Evolutionary conservation across 2,329 filamentous ascomycete genomes (phyloP).

Genomic region (Dothidotthia symphoricarpi): DNA sequence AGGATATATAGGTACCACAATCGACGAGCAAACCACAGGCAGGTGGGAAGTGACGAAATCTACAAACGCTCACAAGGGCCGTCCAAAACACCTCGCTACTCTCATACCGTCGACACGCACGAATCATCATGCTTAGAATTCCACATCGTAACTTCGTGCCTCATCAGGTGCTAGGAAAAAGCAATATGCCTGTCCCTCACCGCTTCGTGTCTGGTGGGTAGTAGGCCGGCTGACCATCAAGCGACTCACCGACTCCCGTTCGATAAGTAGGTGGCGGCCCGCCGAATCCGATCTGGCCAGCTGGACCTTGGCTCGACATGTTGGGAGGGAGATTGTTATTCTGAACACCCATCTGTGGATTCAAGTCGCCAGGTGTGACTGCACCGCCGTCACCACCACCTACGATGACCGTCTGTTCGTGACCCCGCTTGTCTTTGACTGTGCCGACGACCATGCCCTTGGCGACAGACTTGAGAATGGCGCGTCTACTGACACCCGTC

Average conservation of each 20-base stretch:
- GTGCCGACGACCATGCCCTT: conserved; percentile 90
- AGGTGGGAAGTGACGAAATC: neutral
- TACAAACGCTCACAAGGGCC: neutral
- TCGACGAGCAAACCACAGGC: too few relatives aligned
- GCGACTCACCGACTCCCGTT: conserved; percentile 38
- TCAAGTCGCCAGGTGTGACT: conserved; percentile 42
- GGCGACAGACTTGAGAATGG: conserved; percentile 89
- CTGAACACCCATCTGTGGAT: conserved; percentile 25
- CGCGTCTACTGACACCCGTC: conserved; percentile 82
- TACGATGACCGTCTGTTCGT: conserved; percentile 64
- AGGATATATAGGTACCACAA: too few relatives aligned
- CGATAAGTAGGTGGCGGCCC: conserved; percentile 38
- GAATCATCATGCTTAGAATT: too few relatives aligned
- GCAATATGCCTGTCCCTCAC: conserved; percentile 6
- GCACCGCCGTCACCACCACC: conserved; percentile 62
- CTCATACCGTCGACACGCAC: neutral
- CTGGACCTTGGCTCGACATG: conserved; percentile 23
- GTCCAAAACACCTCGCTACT: too few relatives aligned
- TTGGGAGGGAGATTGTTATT: conserved; percentile 33
- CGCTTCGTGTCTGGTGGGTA: conserved; percentile 35
- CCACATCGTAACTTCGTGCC: conserved; percentile 21
- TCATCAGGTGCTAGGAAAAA: conserved; percentile 9
- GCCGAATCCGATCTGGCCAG: conserved; percentile 38
- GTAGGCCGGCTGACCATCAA: conserved; percentile 37
- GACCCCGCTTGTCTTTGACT: conserved; percentile 71